phyloP scores from a whole-genome alignment of 2,329 filamentous ascomycete genomes.

The Neonectria neomacrospora region DNA sequence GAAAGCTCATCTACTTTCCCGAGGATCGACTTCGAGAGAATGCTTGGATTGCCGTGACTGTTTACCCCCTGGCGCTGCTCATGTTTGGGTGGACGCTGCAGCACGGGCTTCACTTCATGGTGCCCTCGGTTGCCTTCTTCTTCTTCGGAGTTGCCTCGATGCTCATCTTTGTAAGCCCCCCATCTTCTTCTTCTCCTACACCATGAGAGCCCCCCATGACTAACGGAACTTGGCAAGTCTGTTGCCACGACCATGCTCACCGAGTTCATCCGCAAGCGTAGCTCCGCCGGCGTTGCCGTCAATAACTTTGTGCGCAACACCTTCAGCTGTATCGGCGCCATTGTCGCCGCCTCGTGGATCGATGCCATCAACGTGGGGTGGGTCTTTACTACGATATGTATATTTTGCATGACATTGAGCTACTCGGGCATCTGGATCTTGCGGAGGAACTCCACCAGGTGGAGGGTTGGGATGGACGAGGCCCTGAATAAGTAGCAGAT shows the following conservation, averaged over 20 bases:
- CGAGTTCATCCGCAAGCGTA: constrained; percentile 80
- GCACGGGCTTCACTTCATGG: constrained; percentile 73
- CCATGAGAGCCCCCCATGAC: neutral
- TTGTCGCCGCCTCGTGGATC: constrained; percentile 78
- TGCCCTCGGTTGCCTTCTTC: constrained; percentile 73
- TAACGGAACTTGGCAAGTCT: constrained; percentile 50
- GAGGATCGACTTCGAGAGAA: constrained; percentile 89
- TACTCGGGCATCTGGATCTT: constrained; percentile 70
- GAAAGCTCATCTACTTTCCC: constrained; percentile 74
- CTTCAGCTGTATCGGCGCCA: constrained; percentile 75
- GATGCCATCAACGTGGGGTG: constrained; percentile 78
- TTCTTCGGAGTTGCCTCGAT: constrained; percentile 82
- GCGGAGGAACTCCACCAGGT: constrained; percentile 67
- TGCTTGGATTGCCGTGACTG: constrained; percentile 76
- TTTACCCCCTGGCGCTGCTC: constrained; percentile 77
- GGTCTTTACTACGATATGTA: constrained; percentile 71
- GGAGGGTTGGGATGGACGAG: constrained; percentile 72
- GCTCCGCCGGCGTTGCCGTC: constrained; percentile 78
- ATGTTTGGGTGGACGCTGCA: constrained; percentile 82
- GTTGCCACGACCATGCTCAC: constrained; percentile 84
- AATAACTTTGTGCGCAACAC: constrained; percentile 88
- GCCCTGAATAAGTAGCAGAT: constrained; percentile 47
- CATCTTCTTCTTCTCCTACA: neutral
- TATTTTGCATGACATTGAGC: constrained; percentile 67
- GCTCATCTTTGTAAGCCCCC: constrained; percentile 75